phyloP scores from a whole-genome alignment of 208 protist species.

The Angomonas desouzai region DNA sequence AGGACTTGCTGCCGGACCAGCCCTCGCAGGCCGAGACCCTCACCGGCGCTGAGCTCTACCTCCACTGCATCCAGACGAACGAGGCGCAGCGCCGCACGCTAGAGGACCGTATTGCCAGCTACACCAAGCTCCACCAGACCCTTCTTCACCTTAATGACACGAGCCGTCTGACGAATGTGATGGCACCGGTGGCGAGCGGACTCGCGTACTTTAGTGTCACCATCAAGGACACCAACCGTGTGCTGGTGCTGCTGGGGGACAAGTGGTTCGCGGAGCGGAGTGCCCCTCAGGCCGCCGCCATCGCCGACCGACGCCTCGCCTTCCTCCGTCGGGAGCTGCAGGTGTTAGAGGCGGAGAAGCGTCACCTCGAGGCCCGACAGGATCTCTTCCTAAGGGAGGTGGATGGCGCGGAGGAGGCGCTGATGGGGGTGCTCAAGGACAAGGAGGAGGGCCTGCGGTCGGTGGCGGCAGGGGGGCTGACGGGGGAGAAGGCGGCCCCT shows the following conservation, averaged over 20 bases:
- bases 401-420: constrained; percentile 45
- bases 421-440: constrained; percentile 31
- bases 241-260: constrained; percentile 86
- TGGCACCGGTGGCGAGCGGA: constrained; percentile 78
- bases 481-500: neutral
- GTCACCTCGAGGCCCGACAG: constrained; percentile 34
- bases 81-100: constrained; percentile 29
- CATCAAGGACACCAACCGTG: constrained; percentile 75
- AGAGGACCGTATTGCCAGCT: constrained; percentile 33
- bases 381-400: constrained; percentile 70
- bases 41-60: constrained; percentile 68
- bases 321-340: constrained; percentile 68
- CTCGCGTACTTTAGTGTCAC: constrained; percentile 79
- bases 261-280: constrained; percentile 87
- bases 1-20: constrained; percentile 9
- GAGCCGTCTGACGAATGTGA: constrained; percentile 38
- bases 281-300: constrained; percentile 63
- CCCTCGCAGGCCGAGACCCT: constrained; percentile 38
- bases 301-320: constrained; percentile 54
- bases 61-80: constrained; percentile 55
- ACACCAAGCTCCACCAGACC: constrained; percentile 42
- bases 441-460: constrained; percentile 19
- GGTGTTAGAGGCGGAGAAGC: constrained; percentile 58
- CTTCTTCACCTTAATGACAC: constrained; percentile 48
- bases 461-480: constrained; percentile 11